Base-by-base conservation (phyloP, 176 grass and related monocot genomes). In the Aegilops tauschii region DNA sequence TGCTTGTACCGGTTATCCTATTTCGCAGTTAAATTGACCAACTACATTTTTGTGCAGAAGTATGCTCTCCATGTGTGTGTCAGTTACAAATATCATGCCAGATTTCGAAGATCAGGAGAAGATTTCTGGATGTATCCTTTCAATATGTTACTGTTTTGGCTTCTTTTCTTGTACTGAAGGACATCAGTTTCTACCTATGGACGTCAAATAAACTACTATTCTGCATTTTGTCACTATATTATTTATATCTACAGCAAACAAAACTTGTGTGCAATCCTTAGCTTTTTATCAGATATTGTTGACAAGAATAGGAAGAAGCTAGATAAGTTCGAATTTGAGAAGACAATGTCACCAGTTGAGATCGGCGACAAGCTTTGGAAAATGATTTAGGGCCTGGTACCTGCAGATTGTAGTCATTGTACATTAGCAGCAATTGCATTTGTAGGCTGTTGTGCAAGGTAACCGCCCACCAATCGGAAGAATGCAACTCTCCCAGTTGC, bases 71-170 rank as follows among this genome's bases (percentile, higher is more conserved):
- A 98, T 95, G 93, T 90, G 86, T 50, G 81, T 92, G 13, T 93
- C 91, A 8, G 95, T 95, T 66, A 93, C 95, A 10, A 91, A 90
- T 49, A 75, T 95, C 59, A 73, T 98, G 73, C 88, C 95, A 32
- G 69, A 95, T 84, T 89, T 98, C 5, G 90, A 98, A 64, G 87
- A 89, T 12, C 32, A 81, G 66, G 88, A 90, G 56, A 93, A 92
- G 78, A 82, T 93, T 72, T 98, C 89, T 78, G 93, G 95, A 61
- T 87, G 95, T 98, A 98, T 98, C 95, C 95, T 95, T 95, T 65
- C 36, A 83, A 63, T 67, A 27, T 37, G 18, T 40, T 86, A 61
- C 29, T 35, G 1, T 69, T 50, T 50, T 4, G 27, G 5, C 14
- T 21, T 8, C 50, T 65, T 69, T 64, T 82, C 23, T 49, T 8